Evolutionary conservation across 148 eudicot species (phyloP).

Genomic region (Silene conica): DNA sequence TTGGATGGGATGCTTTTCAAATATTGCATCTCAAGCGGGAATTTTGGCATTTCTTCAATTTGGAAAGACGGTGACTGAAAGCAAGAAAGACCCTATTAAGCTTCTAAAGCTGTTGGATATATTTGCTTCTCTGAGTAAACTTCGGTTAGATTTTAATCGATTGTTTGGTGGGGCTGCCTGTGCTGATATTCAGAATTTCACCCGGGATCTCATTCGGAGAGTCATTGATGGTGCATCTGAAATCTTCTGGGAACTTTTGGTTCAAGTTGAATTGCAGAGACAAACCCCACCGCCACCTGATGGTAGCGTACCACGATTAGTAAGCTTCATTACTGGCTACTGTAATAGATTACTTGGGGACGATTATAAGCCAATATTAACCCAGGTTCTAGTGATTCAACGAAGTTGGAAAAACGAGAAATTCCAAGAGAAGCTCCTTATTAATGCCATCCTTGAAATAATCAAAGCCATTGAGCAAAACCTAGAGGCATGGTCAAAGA

Average conservation of each 20-base stretch:
- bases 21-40: constrained; percentile 76
- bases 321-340: constrained; percentile 63
- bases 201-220: constrained; percentile 65
- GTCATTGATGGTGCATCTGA: constrained; percentile 76
- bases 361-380: constrained; percentile 69
- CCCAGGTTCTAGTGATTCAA: constrained; percentile 70
- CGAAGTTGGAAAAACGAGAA: constrained; percentile 83
- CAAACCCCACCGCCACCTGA: constrained; percentile 68
- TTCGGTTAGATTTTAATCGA: constrained; percentile 71
- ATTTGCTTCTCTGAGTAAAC: constrained; percentile 57
- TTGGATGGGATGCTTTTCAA: constrained; percentile 75
- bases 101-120: constrained; percentile 72
- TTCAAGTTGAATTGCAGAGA: constrained; percentile 78
- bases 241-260: constrained; percentile 76
- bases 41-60: constrained; percentile 71
- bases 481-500: constrained; percentile 70
- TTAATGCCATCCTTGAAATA: constrained; percentile 56
- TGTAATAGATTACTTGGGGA: constrained; percentile 67
- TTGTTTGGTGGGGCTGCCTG: constrained; percentile 77
- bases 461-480: constrained; percentile 64
- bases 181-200: constrained; percentile 66
- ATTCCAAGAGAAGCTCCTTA: constrained; percentile 67
- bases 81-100: constrained; percentile 80
- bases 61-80: constrained; percentile 76
- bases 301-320: constrained; percentile 68